Evolutionary conservation across 148 eudicot species (phyloP).

Genomic region (Persicaria maculosa): DNA sequence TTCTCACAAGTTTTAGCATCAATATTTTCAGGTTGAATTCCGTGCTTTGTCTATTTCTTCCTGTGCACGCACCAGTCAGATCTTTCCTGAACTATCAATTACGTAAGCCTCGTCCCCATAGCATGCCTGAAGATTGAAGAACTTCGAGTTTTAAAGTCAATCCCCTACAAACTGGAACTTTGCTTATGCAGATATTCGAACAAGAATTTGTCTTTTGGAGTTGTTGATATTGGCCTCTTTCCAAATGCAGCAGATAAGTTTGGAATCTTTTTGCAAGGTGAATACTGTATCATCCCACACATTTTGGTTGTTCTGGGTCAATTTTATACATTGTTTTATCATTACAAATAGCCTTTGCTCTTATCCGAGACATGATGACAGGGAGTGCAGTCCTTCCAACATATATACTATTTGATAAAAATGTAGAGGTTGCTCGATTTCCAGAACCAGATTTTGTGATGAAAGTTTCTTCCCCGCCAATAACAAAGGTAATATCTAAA

Average conservation of each 20-base stretch:
- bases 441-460: slow-evolving; percentile 53
- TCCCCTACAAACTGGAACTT: not conserved
- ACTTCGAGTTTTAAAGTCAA: not conserved
- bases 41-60: slow-evolving; percentile 56
- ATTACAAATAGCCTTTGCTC: not conserved
- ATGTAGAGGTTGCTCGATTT: slow-evolving; percentile 54
- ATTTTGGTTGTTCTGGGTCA: not conserved
- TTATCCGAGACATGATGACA: slow-evolving; percentile 19
- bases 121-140: not conserved
- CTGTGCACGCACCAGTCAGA: slow-evolving; percentile 61
- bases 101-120: slow-evolving; percentile 49
- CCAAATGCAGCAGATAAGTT: slow-evolving; percentile 79
- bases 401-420: slow-evolving; percentile 73
- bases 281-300: not conserved
- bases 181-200: slow-evolving; percentile 60
- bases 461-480: slow-evolving; percentile 38
- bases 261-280: slow-evolving; percentile 62
- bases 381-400: slow-evolving; percentile 64
- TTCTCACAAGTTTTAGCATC: not conserved
- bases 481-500: slow-evolving; percentile 55
- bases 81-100: slow-evolving; percentile 84
- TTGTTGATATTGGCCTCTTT: slow-evolving; percentile 92
- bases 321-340: not conserved
- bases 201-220: slow-evolving; percentile 75
- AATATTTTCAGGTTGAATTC: slow-evolving; percentile 71